Conservation (phyloP, 2,329 filamentous ascomycete species). For the Talaromyces rugulosus region DNA sequence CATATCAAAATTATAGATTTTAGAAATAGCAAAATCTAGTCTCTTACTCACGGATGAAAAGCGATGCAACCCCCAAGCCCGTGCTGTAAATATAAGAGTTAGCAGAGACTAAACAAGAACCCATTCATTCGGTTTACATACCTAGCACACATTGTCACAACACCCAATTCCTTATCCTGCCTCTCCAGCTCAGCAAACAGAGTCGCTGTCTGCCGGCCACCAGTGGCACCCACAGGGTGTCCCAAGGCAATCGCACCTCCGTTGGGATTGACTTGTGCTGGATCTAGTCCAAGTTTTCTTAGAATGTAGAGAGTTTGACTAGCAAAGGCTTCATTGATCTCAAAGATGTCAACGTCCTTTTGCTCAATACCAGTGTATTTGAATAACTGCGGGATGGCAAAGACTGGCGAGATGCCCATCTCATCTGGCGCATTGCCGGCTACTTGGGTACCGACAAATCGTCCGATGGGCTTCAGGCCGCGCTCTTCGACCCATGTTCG, state of each 20-base stretch:
- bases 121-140: background rate
- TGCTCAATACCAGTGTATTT: conserved; percentile 68
- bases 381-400: conserved; percentile 70
- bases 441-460: conserved; percentile 84
- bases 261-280: conserved; percentile 74
- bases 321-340: conserved; percentile 93
- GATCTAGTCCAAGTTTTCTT: conserved; percentile 57
- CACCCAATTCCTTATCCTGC: conserved; percentile 77
- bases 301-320: conserved; percentile 92
- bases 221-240: conserved; percentile 82
- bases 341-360: conserved; percentile 78
- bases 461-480: conserved; percentile 80
- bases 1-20: background rate
- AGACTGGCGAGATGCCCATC: conserved; percentile 72
- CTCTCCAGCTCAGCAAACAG: conserved; percentile 77
- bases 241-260: conserved; percentile 89
- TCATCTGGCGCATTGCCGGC: conserved; percentile 83
- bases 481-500: conserved; percentile 77
- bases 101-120: background rate
- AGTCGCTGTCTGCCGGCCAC: conserved; percentile 80
- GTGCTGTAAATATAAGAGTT: background rate
- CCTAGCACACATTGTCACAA: conserved; percentile 81
- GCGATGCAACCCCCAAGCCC: conserved; percentile 6
- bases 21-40: background rate
- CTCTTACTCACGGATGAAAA: conserved; percentile 7